Conservation (phyloP, 75 land plant species). For the Pseudotsuga menziesii region DNA sequence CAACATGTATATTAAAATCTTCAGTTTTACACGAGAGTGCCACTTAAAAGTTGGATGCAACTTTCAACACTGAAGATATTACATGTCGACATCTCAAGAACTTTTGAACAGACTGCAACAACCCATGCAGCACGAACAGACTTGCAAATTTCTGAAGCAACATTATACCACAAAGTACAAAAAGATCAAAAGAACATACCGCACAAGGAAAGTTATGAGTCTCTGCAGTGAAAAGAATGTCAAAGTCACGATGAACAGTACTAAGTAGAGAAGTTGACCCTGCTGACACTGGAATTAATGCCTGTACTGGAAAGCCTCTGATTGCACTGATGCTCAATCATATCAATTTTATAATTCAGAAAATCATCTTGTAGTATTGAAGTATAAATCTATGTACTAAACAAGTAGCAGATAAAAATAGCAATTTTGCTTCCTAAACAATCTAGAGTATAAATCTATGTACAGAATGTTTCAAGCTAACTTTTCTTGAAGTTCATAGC, state of each 20-base stretch:
- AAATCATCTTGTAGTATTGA: background rate
- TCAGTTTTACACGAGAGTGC: too few relatives aligned
- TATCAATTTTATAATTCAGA: background rate
- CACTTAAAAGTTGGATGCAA: background rate
- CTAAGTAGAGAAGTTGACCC: slow-evolving; percentile 60
- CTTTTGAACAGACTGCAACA: background rate
- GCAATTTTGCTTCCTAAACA: background rate
- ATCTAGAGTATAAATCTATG: background rate
- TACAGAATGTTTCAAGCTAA: background rate
- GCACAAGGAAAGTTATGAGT: slow-evolving; percentile 99
- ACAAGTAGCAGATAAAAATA: background rate
- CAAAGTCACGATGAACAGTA: slow-evolving; percentile 38
- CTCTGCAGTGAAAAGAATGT: slow-evolving; percentile 94
- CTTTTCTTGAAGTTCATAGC: background rate
- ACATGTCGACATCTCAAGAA: too few relatives aligned
- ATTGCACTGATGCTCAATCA: slow-evolving; percentile 59
- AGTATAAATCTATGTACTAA: too few relatives aligned
- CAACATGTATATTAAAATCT: too few relatives aligned
- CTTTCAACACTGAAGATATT: background rate
- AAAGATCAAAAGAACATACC: slow-evolving; percentile 25
- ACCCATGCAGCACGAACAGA: background rate
- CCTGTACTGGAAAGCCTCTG: slow-evolving; percentile 55
- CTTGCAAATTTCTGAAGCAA: background rate
- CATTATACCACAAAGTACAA: background rate
- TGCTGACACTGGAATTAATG: slow-evolving; percentile 55